Evolutionary conservation across 805 yeast species (phyloP).

Genomic region (Yamadazyma phyllophila): DNA sequence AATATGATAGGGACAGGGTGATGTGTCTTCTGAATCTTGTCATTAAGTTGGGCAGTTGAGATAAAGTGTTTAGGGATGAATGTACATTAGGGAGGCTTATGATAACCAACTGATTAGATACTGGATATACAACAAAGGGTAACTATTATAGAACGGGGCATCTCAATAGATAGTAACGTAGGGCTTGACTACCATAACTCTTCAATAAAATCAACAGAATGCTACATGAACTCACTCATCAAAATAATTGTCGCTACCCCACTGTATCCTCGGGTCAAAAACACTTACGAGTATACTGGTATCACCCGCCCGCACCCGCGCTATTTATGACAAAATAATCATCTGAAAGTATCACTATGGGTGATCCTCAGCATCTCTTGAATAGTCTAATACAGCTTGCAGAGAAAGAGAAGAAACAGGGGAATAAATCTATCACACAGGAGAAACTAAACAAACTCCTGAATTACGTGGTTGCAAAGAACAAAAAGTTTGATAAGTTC

Average conservation of each 20-base stretch:
- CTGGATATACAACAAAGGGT: too few species aligned
- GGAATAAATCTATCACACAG: conserved; percentile 36
- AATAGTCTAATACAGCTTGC: conserved; percentile 30
- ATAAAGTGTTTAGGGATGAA: background rate
- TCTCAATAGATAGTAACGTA: too few species aligned
- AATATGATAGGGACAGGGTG: conserved; percentile 6
- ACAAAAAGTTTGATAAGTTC: conserved; percentile 10
- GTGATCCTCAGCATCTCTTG: conserved; percentile 23
- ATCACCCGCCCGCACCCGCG: background rate
- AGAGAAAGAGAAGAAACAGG: conserved; percentile 35
- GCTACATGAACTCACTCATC: too few species aligned
- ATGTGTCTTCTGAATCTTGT: conserved; percentile 1
- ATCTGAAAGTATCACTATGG: conserved; percentile 7
- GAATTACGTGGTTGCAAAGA: conserved; percentile 22
- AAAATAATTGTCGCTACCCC: too few species aligned
- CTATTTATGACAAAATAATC: background rate
- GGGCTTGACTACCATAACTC: too few species aligned
- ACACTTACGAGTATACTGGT: too few species aligned
- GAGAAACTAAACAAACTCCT: conserved; percentile 35
- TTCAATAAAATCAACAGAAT: too few species aligned
- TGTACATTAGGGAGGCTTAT: background rate
- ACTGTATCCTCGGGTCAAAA: too few species aligned
- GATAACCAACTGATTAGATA: too few species aligned
- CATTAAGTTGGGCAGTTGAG: background rate
- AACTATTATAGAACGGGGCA: too few species aligned